Evolutionary conservation across 192 early-diverging fungal genomes (phyloP).

Genomic region (Phlyctochytrium planicorne): DNA sequence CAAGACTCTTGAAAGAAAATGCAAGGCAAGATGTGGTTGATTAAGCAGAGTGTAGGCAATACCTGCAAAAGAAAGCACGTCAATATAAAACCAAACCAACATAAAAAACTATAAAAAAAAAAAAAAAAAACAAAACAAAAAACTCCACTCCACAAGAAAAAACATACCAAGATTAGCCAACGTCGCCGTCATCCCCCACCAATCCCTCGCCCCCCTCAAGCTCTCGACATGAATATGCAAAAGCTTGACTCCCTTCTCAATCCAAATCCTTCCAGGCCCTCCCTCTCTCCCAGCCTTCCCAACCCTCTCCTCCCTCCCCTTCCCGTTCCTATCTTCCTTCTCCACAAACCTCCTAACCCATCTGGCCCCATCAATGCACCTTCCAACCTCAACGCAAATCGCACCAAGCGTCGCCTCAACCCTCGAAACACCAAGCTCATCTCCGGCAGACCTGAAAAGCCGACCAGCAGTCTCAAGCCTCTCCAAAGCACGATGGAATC

Average conservation of each 20-base stretch:
- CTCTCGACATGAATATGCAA: not conserved
- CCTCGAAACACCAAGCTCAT: slow-evolving; percentile 16
- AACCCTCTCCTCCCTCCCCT: not conserved
- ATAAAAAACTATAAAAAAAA: not conserved
- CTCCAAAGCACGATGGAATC: slow-evolving; percentile 22
- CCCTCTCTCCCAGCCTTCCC: not conserved
- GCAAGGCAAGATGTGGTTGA: not conserved
- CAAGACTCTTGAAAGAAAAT: not conserved
- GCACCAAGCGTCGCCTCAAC: slow-evolving; percentile 29
- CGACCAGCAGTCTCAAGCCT: slow-evolving; percentile 26
- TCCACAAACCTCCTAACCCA: not conserved
- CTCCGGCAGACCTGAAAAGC: slow-evolving; percentile 31
- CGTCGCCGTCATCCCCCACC: not conserved
- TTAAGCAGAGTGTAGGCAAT: not conserved
- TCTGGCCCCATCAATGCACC: not conserved
- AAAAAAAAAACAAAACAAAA: not conserved
- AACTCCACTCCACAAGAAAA: too few relatives aligned
- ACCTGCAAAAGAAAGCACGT: too few relatives aligned
- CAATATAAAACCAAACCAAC: not conserved
- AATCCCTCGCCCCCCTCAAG: not conserved
- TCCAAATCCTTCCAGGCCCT: not conserved
- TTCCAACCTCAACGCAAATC: slow-evolving; percentile 32
- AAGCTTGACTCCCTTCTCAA: not conserved
- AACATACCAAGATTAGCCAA: not conserved
- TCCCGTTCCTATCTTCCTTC: not conserved